phyloP scores from a whole-genome alignment of 768 basidiomycete species.

The Boletus sp. region DNA sequence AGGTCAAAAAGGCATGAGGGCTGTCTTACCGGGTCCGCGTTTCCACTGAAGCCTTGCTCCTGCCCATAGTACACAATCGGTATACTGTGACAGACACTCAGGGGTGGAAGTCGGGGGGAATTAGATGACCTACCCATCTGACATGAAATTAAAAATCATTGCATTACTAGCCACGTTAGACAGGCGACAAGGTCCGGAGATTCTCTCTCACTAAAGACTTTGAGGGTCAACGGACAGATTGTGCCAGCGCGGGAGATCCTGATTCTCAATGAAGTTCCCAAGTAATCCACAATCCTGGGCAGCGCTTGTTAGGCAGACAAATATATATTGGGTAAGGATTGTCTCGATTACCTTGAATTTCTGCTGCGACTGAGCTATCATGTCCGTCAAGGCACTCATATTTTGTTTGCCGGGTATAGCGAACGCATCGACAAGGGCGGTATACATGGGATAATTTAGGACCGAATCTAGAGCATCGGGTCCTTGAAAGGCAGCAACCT shows the following conservation, averaged over 20 bases:
- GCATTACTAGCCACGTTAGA: conserved; percentile 51
- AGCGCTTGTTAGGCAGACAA: background rate
- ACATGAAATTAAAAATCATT: conserved; percentile 71
- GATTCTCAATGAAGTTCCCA: conserved; percentile 80
- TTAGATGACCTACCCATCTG: conserved; percentile 48
- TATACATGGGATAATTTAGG: conserved; percentile 69
- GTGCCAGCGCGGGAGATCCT: conserved; percentile 72
- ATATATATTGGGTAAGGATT: background rate
- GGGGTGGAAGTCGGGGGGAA: background rate
- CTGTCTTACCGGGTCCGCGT: conserved; percentile 56
- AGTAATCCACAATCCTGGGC: conserved; percentile 35
- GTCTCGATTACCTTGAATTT: conserved; percentile 42
- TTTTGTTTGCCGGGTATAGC: conserved; percentile 67
- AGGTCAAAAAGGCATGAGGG: too few species aligned
- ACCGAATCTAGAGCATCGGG: conserved; percentile 61
- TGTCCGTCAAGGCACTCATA: conserved; percentile 51
- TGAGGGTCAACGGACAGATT: conserved; percentile 71
- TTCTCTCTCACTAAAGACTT: conserved; percentile 52
- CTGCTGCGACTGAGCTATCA: conserved; percentile 50
- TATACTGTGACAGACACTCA: conserved; percentile 38
- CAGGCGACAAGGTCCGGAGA: background rate
- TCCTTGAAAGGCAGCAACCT: conserved; percentile 59
- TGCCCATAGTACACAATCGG: conserved; percentile 82
- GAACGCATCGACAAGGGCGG: conserved; percentile 61
- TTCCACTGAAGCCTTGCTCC: conserved; percentile 67